These are phyloP conservation scores for Nymphaea colorata DNA, from an alignment of 164 flowering plant species.

Conservation along the genomic window DNA sequence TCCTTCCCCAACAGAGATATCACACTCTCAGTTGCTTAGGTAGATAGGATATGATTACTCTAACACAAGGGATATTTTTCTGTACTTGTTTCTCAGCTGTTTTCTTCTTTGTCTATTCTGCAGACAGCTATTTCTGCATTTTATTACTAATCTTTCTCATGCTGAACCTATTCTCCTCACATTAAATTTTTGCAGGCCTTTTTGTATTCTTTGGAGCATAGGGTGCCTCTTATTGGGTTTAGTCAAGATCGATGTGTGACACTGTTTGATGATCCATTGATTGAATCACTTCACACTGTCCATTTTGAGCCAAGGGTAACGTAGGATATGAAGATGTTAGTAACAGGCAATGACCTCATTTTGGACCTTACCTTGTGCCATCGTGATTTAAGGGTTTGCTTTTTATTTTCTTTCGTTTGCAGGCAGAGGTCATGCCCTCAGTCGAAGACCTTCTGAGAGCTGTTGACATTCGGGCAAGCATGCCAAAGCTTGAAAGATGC, in stretches of 20 bases:
- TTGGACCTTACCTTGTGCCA: background rate
- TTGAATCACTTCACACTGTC: slow-evolving; percentile 61
- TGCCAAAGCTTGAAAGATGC: too few species aligned
- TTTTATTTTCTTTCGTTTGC: slow-evolving; percentile 5
- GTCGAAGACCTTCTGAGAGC: slow-evolving; percentile 59
- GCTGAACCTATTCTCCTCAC: background rate
- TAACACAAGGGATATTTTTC: too few species aligned
- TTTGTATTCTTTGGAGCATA: slow-evolving; percentile 60
- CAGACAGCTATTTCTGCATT: background rate
- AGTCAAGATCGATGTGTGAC: slow-evolving; percentile 71
- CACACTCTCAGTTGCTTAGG: too few species aligned
- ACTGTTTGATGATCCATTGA: slow-evolving; percentile 66
- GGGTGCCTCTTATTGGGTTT: slow-evolving; percentile 77
- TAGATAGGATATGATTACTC: too few species aligned
- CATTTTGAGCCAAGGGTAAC: slow-evolving; percentile 88
- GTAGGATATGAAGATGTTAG: background rate
- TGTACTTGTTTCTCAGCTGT: background rate
- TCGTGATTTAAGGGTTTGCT: background rate
- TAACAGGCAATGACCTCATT: background rate
- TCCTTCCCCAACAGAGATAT: too few species aligned
- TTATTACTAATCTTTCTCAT: background rate
- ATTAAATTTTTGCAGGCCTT: slow-evolving; percentile 51
- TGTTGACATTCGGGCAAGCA: too few species aligned
- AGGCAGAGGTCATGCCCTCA: slow-evolving; percentile 85
- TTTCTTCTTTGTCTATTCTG: background rate